Evolutionary conservation across 2,329 filamentous ascomycete genomes (phyloP), one percentile per base, ranked within the genome.

Genomic region (Xylariaceae sp.): DNA sequence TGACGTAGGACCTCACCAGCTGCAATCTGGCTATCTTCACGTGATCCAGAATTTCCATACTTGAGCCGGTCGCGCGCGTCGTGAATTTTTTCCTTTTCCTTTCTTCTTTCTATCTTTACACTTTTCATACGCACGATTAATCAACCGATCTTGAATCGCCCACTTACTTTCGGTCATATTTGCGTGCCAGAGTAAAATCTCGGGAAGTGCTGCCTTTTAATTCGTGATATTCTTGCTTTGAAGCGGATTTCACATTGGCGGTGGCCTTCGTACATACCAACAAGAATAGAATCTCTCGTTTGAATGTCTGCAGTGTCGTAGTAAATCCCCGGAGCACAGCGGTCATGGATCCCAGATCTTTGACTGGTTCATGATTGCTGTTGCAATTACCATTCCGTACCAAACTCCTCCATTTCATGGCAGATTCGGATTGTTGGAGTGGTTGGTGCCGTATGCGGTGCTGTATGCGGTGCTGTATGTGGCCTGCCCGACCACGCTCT

Each of bases 151-250:
- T 74, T 70, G 73, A 81, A 67, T 76, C 73, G 59, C 71, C 74
- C 73, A 82, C 78, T 81, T 75, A 70, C 73, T 76, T 69, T 76
- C 77, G 81, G 81, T 84, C 82, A 84, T 81, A 83, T 82, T 81
- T 81, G 73, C 74, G 78, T 83, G 82, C 81, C 70, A 84, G 80
- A 84, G 61, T 61, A 76, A 55, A 81, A 58, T 65, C 65, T 68
- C 67, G 70, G 23, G 23, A 30, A 67, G 64, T 65, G 70, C 62
- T 67, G 63, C 67, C 67, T 62, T 57, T 60, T 61, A 53, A 51
- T 59, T 55, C 55, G 67, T 65, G 65, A 62, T 66, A 61, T 1
- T 8, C 56, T 62, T 58, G 57, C 60, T 58, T 61, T 50, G 61
- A 57, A 64, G 63, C 65, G 61, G 52, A 56, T 61, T 65, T 67